These are phyloP conservation scores for Stentor roeselii DNA, from an alignment of 73 alveolate genomes.

Conservation along the genomic window DNA sequence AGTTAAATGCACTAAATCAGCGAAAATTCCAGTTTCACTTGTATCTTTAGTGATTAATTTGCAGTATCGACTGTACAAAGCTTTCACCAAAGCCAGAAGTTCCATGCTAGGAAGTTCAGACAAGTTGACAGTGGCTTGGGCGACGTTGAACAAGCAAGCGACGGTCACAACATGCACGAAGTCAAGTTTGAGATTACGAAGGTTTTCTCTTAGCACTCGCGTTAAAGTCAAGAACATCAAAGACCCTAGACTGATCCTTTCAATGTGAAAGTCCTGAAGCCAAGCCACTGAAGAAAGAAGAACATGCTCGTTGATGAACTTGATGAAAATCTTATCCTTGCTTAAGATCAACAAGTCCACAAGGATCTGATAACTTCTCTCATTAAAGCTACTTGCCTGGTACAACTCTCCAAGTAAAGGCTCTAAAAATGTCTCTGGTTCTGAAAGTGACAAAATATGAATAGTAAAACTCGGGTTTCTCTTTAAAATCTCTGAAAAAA, in stretches of 20 bases:
- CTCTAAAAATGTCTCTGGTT: slow-evolving; percentile 18
- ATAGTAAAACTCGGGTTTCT: background rate
- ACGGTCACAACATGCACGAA: background rate
- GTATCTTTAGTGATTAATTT: background rate
- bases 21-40: background rate
- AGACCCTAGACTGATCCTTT: background rate
- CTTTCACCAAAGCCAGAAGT: background rate
- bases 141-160: background rate
- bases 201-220: background rate
- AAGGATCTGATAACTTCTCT: background rate
- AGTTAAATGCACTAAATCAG: background rate
- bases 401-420: slow-evolving; percentile 9
- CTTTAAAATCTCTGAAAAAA: background rate
- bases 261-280: slow-evolving; percentile 17
- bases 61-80: background rate
- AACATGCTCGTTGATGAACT: slow-evolving; percentile 6
- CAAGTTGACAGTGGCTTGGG: background rate
- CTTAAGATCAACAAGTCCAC: background rate
- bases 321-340: slow-evolving; percentile 3
- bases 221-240: background rate
- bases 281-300: background rate
- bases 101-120: slow-evolving; percentile 27
- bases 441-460: background rate
- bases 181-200: background rate
- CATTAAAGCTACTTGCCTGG: background rate